Conservation (phyloP, 2,329 filamentous ascomycete genomes). For the Cladorrhinum sp. region DNA sequence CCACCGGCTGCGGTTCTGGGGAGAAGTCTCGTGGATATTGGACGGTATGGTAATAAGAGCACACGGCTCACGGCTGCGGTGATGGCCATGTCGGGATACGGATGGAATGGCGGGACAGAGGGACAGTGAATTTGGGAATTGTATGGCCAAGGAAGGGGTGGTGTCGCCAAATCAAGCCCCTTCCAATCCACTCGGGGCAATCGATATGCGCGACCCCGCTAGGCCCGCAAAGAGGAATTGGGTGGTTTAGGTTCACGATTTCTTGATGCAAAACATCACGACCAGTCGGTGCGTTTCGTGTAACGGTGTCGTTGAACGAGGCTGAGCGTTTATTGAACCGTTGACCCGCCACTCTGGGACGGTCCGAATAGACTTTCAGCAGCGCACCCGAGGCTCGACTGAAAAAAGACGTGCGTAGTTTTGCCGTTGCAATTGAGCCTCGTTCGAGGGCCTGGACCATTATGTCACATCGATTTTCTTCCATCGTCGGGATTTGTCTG, state of each 20-base stretch:
- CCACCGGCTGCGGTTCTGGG: neutral
- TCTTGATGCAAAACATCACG: conserved; percentile 17
- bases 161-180: neutral
- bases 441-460: neutral
- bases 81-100: conserved; percentile 16
- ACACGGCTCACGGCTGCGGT: conserved; percentile 13
- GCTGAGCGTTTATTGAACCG: neutral
- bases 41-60: conserved; percentile 21
- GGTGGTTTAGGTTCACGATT: conserved; percentile 1
- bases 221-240: conserved; percentile 6
- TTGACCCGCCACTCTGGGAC: neutral
- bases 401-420: neutral
- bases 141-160: neutral
- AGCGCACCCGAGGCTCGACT: neutral
- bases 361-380: neutral
- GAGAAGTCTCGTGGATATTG: conserved; percentile 6
- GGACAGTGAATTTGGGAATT: neutral
- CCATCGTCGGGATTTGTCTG: neutral
- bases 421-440: neutral
- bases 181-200: neutral
- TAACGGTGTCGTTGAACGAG: neutral
- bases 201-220: conserved; percentile 6
- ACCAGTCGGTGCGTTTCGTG: conserved; percentile 1
- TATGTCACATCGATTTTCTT: neutral
- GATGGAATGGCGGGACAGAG: neutral